Conservation (phyloP, 225 moss, liverwort and hornwort species). For the Lunularia cruciata region DNA sequence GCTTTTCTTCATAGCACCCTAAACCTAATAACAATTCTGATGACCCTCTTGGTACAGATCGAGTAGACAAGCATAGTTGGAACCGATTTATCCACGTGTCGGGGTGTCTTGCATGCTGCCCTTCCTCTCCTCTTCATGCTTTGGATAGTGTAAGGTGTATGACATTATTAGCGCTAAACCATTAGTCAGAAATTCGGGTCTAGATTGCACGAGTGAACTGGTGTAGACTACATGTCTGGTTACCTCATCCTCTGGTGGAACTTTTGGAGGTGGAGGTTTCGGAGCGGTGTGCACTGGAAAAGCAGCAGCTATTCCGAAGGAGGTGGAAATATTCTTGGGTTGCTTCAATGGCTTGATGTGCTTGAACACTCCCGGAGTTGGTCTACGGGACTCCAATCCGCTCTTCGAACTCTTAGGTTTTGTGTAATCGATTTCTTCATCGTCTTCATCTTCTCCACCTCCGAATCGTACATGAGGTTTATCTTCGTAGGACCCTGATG, state of each 20-base stretch:
- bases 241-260: constrained; percentile 43
- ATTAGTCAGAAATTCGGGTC: no score
- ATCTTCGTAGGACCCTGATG: constrained; percentile 39
- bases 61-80: no score
- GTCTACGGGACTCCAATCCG: constrained; percentile 35
- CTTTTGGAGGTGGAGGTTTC: constrained; percentile 18
- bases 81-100: no score
- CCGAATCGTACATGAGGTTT: constrained; percentile 39
- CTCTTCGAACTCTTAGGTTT: constrained; percentile 29
- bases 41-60: no score
- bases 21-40: no score
- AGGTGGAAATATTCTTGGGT: constrained; percentile 17
- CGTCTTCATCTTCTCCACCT: constrained; percentile 6
- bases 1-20: no score
- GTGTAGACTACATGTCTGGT: no score
- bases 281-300: constrained; percentile 20
- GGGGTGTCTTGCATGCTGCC: no score
- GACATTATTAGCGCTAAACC: no score
- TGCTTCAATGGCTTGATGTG: constrained; percentile 29
- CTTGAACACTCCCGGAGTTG: constrained; percentile 39
- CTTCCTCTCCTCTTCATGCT: no score
- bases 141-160: no score
- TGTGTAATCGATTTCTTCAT: constrained; percentile 15
- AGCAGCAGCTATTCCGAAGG: constrained; percentile 38
- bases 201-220: no score